phyloP scores from a whole-genome alignment of 495 filamentous ascomycete genomes.

The Platismatia glauca region DNA sequence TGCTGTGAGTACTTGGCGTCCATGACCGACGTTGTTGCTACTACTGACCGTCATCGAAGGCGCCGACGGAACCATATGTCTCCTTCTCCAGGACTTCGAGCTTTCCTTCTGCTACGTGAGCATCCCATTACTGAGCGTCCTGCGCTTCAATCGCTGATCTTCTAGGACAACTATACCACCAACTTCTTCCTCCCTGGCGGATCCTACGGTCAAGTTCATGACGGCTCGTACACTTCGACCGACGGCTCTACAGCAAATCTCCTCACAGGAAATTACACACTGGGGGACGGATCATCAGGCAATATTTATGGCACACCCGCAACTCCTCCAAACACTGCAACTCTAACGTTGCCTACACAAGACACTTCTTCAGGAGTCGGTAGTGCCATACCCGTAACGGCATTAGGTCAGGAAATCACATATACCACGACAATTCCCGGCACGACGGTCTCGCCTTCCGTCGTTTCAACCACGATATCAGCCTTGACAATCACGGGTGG shows the following conservation, averaged over 20 bases:
- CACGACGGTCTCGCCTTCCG: constrained; percentile 17
- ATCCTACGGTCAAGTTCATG: constrained; percentile 31
- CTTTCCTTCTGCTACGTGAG: constrained; percentile 32
- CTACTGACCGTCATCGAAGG: constrained; percentile 18
- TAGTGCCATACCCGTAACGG: constrained; percentile 29
- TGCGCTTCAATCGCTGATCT: not conserved
- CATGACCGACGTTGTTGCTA: not conserved
- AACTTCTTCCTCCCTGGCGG: constrained; percentile 35
- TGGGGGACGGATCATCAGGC: constrained; percentile 27
- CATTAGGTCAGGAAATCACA: constrained; percentile 24
- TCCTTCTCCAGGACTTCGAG: constrained; percentile 25
- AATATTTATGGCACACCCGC: constrained; percentile 31
- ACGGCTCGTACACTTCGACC: constrained; percentile 28
- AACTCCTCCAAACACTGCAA: constrained; percentile 31
- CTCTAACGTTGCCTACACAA: constrained; percentile 32
- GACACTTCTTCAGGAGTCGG: constrained; percentile 30
- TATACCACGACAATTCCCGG: constrained; percentile 21
- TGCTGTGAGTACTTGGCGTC: constrained; percentile 19
- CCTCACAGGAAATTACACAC: constrained; percentile 31
- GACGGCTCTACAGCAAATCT: constrained; percentile 30
- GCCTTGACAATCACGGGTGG: constrained; percentile 5
- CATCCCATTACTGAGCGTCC: not conserved
- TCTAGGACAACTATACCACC: constrained; percentile 36
- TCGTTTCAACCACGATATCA: constrained; percentile 11
- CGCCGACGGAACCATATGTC: constrained; percentile 26